phyloP scores from a whole-genome alignment of 2,329 filamentous ascomycete genomes.

The Stenocarpella maydis region DNA sequence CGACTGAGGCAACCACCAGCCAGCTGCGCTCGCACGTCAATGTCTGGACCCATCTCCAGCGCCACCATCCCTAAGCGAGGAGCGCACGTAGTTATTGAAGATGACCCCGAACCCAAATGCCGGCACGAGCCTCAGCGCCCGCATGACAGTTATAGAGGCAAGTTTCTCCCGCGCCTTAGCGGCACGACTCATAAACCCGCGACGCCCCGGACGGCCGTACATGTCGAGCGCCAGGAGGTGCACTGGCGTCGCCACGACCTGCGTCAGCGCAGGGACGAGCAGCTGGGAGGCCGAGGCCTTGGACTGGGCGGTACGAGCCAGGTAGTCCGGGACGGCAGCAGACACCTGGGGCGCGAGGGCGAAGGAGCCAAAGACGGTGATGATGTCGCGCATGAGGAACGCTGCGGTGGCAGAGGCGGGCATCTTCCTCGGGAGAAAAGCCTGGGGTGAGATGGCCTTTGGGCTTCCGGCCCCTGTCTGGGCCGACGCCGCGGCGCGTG shows the following conservation, averaged over 20 bases:
- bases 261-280: constrained; percentile 10
- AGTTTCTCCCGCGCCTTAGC: constrained; percentile 7
- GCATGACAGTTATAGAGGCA: constrained; percentile 8
- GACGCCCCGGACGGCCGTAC: neutral
- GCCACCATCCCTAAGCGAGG: neutral
- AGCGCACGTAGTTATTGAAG: constrained; percentile 6
- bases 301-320: neutral
- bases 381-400: constrained; percentile 19
- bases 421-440: neutral
- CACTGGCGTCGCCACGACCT: constrained; percentile 21
- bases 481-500: neutral
- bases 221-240: constrained; percentile 15
- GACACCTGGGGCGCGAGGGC: constrained; percentile 15
- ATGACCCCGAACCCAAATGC: constrained; percentile 18
- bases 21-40: neutral
- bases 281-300: constrained; percentile 11
- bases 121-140: constrained; percentile 3
- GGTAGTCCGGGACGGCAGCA: constrained; percentile 1
- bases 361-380: constrained; percentile 21
- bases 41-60: no score
- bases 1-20: neutral
- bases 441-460: neutral
- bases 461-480: constrained; percentile 2
- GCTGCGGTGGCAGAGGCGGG: constrained; percentile 4
- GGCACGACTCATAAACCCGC: neutral